phyloP scores from a whole-genome alignment of 345 rosid genomes.

The Gossypium mustelinum region DNA sequence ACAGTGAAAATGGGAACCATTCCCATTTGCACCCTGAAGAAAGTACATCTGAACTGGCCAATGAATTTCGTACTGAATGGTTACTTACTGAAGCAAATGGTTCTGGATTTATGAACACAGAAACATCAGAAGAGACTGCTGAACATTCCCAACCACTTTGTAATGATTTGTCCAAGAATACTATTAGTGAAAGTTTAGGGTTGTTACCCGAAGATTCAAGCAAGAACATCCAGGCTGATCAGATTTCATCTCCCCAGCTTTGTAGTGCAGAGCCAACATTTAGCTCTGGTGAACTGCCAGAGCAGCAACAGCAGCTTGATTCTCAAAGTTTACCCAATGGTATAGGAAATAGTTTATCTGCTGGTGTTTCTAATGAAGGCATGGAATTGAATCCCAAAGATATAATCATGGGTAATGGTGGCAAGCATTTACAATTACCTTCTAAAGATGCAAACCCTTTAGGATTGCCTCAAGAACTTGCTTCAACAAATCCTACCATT shows the following conservation, averaged over 20 bases:
- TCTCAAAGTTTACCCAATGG: conserved; percentile 2
- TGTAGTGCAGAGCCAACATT: neutral
- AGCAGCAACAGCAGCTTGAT: conserved; percentile 4
- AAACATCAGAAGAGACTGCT: conserved; percentile 9
- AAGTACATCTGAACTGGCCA: conserved; percentile 12
- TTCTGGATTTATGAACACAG: too few species aligned
- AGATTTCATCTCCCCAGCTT: conserved; percentile 3
- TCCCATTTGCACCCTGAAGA: conserved; percentile 10
- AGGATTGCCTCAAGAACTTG: conserved; percentile 22
- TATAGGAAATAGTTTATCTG: neutral
- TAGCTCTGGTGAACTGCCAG: conserved; percentile 6
- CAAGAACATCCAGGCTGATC: neutral
- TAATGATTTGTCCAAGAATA: conserved; percentile 19
- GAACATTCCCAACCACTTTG: conserved; percentile 15
- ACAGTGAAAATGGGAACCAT: conserved; percentile 13
- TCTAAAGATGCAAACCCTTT: conserved; percentile 13
- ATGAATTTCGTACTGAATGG: conserved; percentile 15
- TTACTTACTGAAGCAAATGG: neutral
- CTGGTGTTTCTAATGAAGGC: conserved; percentile 8
- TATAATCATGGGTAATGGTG: neutral
- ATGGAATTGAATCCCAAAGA: conserved; percentile 7
- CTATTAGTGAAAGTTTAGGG: conserved; percentile 6
- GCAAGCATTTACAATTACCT: conserved; percentile 17
- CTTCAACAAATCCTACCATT: conserved; percentile 9
- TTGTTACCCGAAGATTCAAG: conserved; percentile 1